Conservation (phyloP, 805 yeast genomes). For the Jamesozyma piceae region DNA sequence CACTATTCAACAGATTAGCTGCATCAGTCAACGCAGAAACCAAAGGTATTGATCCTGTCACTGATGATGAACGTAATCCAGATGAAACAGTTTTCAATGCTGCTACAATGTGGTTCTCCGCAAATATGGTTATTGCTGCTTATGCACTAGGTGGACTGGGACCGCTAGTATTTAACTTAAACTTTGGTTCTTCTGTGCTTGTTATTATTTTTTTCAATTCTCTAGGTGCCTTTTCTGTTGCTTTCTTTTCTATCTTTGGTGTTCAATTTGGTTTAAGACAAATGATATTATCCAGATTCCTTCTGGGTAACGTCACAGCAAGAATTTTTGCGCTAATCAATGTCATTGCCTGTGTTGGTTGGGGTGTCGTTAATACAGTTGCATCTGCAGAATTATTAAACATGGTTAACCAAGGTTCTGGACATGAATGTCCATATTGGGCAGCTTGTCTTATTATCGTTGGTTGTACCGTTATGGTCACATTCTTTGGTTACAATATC, state of each 20-base stretch:
- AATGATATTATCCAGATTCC: slow-evolving; percentile 67
- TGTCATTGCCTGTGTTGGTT: slow-evolving; percentile 80
- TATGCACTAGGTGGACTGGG: slow-evolving; percentile 69
- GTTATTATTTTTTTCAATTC: slow-evolving; percentile 62
- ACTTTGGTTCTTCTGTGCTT: slow-evolving; percentile 64
- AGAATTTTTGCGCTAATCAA: slow-evolving; percentile 71
- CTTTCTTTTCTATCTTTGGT: slow-evolving; percentile 74
- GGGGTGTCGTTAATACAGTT: slow-evolving; percentile 90
- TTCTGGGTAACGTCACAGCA: slow-evolving; percentile 66
- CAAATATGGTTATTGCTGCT: slow-evolving; percentile 80
- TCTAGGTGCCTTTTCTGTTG: slow-evolving; percentile 70
- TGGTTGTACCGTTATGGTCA: slow-evolving; percentile 56
- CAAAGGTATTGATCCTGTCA: slow-evolving; percentile 72
- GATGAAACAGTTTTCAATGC: slow-evolving; percentile 58
- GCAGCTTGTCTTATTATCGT: slow-evolving; percentile 76
- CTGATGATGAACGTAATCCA: slow-evolving; percentile 61
- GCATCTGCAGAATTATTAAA: slow-evolving; percentile 76
- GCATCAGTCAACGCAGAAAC: slow-evolving; percentile 39
- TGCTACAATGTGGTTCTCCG: slow-evolving; percentile 85
- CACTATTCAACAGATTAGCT: slow-evolving; percentile 17
- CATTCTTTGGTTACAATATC: slow-evolving; percentile 75
- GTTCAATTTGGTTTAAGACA: slow-evolving; percentile 82
- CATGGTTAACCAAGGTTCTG: slow-evolving; percentile 50
- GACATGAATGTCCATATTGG: slow-evolving; percentile 66
- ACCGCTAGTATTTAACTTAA: slow-evolving; percentile 50